Conservation (phyloP, 768 basidiomycete species). For the Boletus bicolor region DNA sequence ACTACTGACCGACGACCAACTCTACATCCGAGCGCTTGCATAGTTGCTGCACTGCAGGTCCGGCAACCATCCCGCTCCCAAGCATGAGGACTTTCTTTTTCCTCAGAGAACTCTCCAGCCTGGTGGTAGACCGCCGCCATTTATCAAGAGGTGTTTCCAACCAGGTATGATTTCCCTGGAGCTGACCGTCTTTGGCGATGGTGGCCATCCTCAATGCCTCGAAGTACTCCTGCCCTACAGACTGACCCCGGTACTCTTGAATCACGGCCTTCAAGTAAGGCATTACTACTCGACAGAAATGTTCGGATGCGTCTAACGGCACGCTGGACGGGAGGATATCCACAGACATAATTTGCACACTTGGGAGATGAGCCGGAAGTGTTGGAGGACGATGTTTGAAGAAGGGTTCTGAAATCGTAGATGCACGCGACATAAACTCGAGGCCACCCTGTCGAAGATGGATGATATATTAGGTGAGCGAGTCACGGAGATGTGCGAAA, state of each 20-base stretch:
- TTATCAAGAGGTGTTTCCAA: conserved; percentile 49
- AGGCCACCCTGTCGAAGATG: conserved; percentile 64
- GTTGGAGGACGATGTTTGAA: conserved; percentile 48
- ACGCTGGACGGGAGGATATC: conserved; percentile 89
- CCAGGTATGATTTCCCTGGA: conserved; percentile 56
- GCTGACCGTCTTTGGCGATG: conserved; percentile 56
- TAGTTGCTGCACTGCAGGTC: conserved; percentile 79
- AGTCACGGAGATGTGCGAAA: not conserved
- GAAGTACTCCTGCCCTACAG: conserved; percentile 26
- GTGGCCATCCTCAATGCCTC: conserved; percentile 67
- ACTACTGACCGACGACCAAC: conserved; percentile 69
- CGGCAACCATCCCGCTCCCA: conserved; percentile 95
- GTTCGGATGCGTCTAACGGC: conserved; percentile 74
- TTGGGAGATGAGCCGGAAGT: conserved; percentile 45
- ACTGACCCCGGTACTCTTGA: conserved; percentile 34
- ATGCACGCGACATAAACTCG: conserved; percentile 73
- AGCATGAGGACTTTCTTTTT: conserved; percentile 76
- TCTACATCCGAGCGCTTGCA: conserved; percentile 59
- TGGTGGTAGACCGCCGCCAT: conserved; percentile 31
- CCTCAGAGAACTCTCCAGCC: conserved; percentile 11
- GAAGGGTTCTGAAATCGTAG: conserved; percentile 76
- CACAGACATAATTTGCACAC: conserved; percentile 80
- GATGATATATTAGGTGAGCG: not conserved
- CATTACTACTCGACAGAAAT: conserved; percentile 64
- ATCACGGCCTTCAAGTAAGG: conserved; percentile 68